Evolutionary conservation across 2,329 filamentous ascomycete genomes (phyloP), one percentile per base, ranked within the genome.

Genomic region (Gremmenia infestans): DNA sequence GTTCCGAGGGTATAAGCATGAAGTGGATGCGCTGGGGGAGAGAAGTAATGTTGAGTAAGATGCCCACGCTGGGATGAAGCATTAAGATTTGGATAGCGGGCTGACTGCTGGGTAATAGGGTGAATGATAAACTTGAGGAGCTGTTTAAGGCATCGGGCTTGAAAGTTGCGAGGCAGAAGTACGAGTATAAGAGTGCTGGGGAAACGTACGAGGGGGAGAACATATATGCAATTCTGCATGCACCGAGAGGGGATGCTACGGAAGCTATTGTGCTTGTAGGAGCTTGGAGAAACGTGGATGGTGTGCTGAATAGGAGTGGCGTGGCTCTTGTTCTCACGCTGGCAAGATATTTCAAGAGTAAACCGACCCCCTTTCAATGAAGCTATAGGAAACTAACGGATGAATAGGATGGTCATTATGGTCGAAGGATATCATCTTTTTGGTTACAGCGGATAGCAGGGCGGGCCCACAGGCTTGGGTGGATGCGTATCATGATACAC

Each of bases 381-480:
- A 23, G 4, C 3, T 49, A 35, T 48, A 15, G 39, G 48, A 43
- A 22, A 28, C 55, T 55, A 62, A 54, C 63, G 23, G 14, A n/a
- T 50, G 25, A 25, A 48, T 56, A 86, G 83, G 88, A 64, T 99
- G 94, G 94, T 97, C 91, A 52, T 80, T 99, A 28, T 99, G 94
- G 94, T 97, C 92, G 57, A 99, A 99, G 73, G 94, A 99, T 71
- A 96, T 99, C 63, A 93, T 99, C 56, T 85, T 99, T 64, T 74
- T 99, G 5, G 81, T 99, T 48, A 86, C 94, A 0, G 87, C 89
- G 0, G 94, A 99, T 72, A 96, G 91, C 71, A 88, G 86, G 57
- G 88, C 89, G 11, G 94, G 93, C 0, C 90, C 91, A 0, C 92
- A 97, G 70, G 94, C 94, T 23, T 99, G 94, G 94, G 90, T 97